A percentile compares a stretch with the other conserved stretches of the same genome.
Evolutionary conservation across 1,284 basidiomycete species (phyloP).

Genomic region (Lentinula novae-zelandiae): DNA sequence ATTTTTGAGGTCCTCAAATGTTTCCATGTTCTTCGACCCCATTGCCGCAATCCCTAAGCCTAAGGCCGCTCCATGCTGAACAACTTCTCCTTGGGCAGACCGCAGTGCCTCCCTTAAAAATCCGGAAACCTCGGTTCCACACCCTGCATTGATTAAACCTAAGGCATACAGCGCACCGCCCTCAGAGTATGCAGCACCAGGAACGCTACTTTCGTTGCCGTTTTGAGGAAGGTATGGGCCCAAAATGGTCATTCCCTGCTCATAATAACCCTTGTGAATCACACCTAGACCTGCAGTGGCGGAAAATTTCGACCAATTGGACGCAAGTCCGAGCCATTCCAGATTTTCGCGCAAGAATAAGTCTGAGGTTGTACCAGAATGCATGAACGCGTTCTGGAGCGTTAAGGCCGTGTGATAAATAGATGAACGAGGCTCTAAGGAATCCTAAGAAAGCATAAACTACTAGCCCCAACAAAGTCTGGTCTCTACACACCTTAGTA

Average conservation of each 20-base stretch:
- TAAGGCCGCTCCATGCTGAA: conserved; percentile 93
- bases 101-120: conserved; percentile 80
- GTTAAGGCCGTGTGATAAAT: conserved; percentile 96
- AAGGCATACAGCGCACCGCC: conserved; percentile 92
- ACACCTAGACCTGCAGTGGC: conserved; percentile 94
- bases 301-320: conserved; percentile 97
- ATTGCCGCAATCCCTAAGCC: conserved; percentile 92
- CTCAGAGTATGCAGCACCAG: conserved; percentile 82
- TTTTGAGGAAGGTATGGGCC: conserved; percentile 88
- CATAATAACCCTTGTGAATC: conserved; percentile 94
- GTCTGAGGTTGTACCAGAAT: conserved; percentile 93
- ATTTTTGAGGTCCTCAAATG: conserved; percentile 88
- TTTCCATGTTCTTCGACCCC: conserved; percentile 83
- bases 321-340: conserved; percentile 90
- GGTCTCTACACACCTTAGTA: conserved; percentile 67
- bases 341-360: conserved; percentile 90
- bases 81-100: conserved; percentile 72
- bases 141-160: conserved; percentile 91
- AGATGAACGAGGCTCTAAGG: conserved; percentile 89
- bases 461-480: neutral
- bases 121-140: conserved; percentile 70
- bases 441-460: conserved; percentile 51
- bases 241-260: conserved; percentile 88
- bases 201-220: conserved; percentile 68
- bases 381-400: conserved; percentile 94